phyloP scores from a whole-genome alignment of 371 early-diverging fungal species.

The Rhizopus arrhizus region DNA sequence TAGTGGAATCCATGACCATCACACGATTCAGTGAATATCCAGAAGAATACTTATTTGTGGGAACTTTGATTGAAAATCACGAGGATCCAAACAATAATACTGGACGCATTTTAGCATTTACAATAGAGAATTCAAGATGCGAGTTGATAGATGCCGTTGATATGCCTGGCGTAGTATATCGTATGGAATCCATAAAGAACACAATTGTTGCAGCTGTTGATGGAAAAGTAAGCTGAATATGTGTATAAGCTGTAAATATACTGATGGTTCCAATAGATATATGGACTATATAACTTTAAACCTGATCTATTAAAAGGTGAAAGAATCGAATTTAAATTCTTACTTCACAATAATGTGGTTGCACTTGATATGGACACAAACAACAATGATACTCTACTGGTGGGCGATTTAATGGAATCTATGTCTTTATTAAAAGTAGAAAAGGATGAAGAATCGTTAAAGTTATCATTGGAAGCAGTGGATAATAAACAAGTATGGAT shows the following conservation, averaged over 20 bases:
- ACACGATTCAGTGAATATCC: slow-evolving; percentile 39
- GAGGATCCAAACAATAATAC: slow-evolving; percentile 49
- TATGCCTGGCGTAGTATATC: slow-evolving; percentile 55
- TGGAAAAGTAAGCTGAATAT: slow-evolving; percentile 47
- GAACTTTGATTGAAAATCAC: slow-evolving; percentile 55
- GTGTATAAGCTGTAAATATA: background rate
- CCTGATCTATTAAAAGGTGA: slow-evolving; percentile 31
- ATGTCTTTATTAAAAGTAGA: slow-evolving; percentile 58
- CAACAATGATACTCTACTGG: slow-evolving; percentile 68
- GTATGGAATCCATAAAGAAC: slow-evolving; percentile 44
- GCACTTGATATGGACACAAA: slow-evolving; percentile 59
- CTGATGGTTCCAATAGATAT: slow-evolving; percentile 32
- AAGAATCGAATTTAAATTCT: slow-evolving; percentile 28
- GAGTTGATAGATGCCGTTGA: slow-evolving; percentile 39
- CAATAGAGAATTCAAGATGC: slow-evolving; percentile 42
- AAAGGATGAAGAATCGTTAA: slow-evolving; percentile 36
- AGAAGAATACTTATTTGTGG: slow-evolving; percentile 52
- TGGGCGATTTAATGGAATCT: slow-evolving; percentile 90
- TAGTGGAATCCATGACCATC: slow-evolving; percentile 42
- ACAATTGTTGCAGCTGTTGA: slow-evolving; percentile 58
- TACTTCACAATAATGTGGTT: slow-evolving; percentile 61
- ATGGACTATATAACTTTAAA: slow-evolving; percentile 31
- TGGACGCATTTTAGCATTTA: slow-evolving; percentile 65
- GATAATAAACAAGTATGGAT: slow-evolving; percentile 72
- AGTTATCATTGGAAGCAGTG: slow-evolving; percentile 60